Conservation (phyloP, 108 stramenopile genomes). For the Skeletonema costatum region DNA sequence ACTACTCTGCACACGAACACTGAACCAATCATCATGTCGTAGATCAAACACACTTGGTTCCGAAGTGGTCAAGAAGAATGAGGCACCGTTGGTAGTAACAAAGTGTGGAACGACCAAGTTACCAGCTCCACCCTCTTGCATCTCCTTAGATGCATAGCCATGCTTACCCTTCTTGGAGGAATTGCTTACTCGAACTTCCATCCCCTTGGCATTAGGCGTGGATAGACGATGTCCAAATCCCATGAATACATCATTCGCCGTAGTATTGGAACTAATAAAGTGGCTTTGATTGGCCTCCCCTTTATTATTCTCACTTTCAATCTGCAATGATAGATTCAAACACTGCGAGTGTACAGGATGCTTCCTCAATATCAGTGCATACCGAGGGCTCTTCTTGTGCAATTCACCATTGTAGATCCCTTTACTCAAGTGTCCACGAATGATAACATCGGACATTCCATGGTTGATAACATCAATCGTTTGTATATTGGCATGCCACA, state of each 20-base stretch:
- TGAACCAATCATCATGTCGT: slow-evolving; percentile 23
- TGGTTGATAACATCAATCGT: slow-evolving; percentile 27
- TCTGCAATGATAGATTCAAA: neutral
- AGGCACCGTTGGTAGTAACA: slow-evolving; percentile 31
- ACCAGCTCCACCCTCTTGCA: neutral
- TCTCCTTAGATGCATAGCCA: slow-evolving; percentile 23
- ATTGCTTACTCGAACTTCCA: slow-evolving; percentile 40
- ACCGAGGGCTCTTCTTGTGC: neutral
- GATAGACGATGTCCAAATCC: slow-evolving; percentile 51
- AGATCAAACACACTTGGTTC: slow-evolving; percentile 52
- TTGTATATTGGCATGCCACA: slow-evolving; percentile 24
- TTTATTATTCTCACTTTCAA: neutral
- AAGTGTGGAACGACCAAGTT: slow-evolving; percentile 45
- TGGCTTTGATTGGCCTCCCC: slow-evolving; percentile 27
- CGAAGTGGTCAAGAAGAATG: slow-evolving; percentile 36
- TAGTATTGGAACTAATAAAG: slow-evolving; percentile 8
- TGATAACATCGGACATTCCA: slow-evolving; percentile 8
- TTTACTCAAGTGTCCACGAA: neutral
- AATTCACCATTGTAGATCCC: neutral
- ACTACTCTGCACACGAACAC: slow-evolving; percentile 35
- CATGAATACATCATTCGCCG: slow-evolving; percentile 38
- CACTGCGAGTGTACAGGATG: neutral
- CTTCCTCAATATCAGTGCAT: neutral
- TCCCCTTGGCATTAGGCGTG: slow-evolving; percentile 37
- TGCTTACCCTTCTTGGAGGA: slow-evolving; percentile 4